Evolutionary conservation across 2,329 filamentous ascomycete species (phyloP), one percentile per base, ranked within the genome.

Genomic region (Colletotrichum cereale): DNA sequence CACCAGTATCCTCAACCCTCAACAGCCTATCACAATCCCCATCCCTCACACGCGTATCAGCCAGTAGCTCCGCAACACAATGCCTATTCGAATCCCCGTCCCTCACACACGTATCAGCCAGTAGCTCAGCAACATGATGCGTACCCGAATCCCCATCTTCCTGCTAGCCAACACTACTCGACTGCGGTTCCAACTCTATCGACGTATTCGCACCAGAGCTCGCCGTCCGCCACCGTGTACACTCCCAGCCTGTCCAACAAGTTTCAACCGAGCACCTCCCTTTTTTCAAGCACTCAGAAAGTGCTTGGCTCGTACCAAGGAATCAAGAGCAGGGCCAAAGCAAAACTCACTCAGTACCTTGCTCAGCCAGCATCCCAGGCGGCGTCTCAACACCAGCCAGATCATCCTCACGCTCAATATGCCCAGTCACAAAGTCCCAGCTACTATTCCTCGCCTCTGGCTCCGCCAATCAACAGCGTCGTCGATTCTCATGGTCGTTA

Each of bases 261-360:
- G 4, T 29, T 18, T 6, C 67, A 44, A 2, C 65, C 31, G n/a
- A 38, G 48, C 10, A 31, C 56, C 3, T 16, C 44, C 5, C 57
- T 69, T 29, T 31, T 60, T 16, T 12, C 67, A 1, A 53, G 48
- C 14, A 66, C n/a, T 5, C 44, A 66, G 6, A 68, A 52, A 34
- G 34, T 69, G 2, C 26, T 69, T 16, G 29, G 31, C 3, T 69
- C 67, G 14, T 66, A 53, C 29, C 53, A 69, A 12, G 55, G 31
- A 2, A 42, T 61, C 47, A 69, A 66, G 31, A 53, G 14, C 8
- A 66, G 61, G 11, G 62, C 67, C 0, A 24, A 18, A 16, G 38
- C 42, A 12, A 69, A 40, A 26, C 1, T 69, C 18, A 60, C 62
- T 0, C 62, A 69, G 12, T 66, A 66, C 29, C 53, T 69, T 16